Conservation (phyloP, 1,139 yeast species). For the Yamadazyma sp. region DNA sequence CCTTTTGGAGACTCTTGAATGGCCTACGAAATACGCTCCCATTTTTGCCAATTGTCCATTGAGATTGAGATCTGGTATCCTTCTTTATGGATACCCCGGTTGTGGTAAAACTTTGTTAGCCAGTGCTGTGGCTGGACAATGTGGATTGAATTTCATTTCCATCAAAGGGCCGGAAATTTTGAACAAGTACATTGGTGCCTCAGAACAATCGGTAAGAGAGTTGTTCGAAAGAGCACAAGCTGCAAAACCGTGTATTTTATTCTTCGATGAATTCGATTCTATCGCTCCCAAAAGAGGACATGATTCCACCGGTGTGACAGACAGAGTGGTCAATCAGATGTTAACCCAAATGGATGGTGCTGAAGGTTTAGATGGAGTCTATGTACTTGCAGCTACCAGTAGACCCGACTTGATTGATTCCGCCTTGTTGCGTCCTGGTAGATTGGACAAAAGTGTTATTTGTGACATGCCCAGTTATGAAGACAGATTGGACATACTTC, state of each 20-base stretch:
- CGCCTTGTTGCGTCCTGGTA: slow-evolving; percentile 91
- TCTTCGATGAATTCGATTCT: slow-evolving; percentile 95
- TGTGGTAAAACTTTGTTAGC: slow-evolving; percentile 95
- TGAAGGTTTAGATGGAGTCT: slow-evolving; percentile 95
- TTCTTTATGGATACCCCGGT: slow-evolving; percentile 95
- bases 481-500: slow-evolving; percentile 74
- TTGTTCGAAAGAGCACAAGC: slow-evolving; percentile 92
- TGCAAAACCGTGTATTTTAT: slow-evolving; percentile 90
- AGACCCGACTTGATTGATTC: slow-evolving; percentile 95
- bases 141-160: slow-evolving; percentile 91
- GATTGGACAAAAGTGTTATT: slow-evolving; percentile 86
- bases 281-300: slow-evolving; percentile 98
- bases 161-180: slow-evolving; percentile 96
- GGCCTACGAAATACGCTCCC: slow-evolving; percentile 97
- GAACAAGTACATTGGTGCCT: slow-evolving; percentile 95
- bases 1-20: slow-evolving; percentile 83
- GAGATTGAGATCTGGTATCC: slow-evolving; percentile 82
- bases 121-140: slow-evolving; percentile 90
- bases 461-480: slow-evolving; percentile 80
- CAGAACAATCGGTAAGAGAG: slow-evolving; percentile 92
- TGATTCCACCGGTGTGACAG: slow-evolving; percentile 97
- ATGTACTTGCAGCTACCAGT: slow-evolving; percentile 93
- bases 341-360: slow-evolving; percentile 99
- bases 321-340: slow-evolving; percentile 94
- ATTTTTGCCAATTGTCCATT: slow-evolving; percentile 87